These are phyloP conservation scores for Eruca vesicaria DNA, from an alignment of 441 rosid species.

Conservation along the genomic window DNA sequence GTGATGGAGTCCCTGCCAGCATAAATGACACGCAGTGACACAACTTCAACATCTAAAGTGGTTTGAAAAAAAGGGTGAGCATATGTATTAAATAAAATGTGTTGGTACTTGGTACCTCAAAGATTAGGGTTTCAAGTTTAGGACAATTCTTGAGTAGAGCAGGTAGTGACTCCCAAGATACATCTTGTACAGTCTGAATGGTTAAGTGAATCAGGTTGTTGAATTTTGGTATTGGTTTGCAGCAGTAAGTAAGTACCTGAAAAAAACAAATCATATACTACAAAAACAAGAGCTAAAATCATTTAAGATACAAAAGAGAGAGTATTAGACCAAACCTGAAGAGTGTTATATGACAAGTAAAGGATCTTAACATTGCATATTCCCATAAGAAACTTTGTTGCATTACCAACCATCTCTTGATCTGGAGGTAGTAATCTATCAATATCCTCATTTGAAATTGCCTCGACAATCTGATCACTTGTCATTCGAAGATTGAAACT, in stretches of 20 bases:
- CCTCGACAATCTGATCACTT: neutral
- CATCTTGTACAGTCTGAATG: neutral
- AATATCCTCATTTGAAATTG: neutral
- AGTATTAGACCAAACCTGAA: too few relatives aligned
- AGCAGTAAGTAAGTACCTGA: slow-evolving; percentile 19
- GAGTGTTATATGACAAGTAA: neutral
- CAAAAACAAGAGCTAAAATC: too few relatives aligned
- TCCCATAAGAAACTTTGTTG: neutral
- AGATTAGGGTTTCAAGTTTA: slow-evolving; percentile 4
- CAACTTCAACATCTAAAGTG: neutral
- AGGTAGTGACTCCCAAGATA: neutral
- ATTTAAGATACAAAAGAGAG: neutral
- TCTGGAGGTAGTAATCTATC: neutral
- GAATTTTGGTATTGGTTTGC: slow-evolving; percentile 15
- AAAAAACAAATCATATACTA: slow-evolving; percentile 4
- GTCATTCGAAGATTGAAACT: neutral
- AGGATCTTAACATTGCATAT: slow-evolving; percentile 18
- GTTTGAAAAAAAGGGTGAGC: neutral
- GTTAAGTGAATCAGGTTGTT: slow-evolving; percentile 9
- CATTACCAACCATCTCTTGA: neutral
- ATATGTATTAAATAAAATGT: neutral
- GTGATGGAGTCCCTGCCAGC: slow-evolving; percentile 12
- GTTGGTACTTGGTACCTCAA: slow-evolving; percentile 1
- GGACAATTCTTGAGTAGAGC: slow-evolving; percentile 13
- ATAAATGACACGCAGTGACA: too few relatives aligned